These are phyloP conservation scores for Micractinium conductrix DNA, from an alignment of 139 green algal species.

Conservation along the genomic window DNA sequence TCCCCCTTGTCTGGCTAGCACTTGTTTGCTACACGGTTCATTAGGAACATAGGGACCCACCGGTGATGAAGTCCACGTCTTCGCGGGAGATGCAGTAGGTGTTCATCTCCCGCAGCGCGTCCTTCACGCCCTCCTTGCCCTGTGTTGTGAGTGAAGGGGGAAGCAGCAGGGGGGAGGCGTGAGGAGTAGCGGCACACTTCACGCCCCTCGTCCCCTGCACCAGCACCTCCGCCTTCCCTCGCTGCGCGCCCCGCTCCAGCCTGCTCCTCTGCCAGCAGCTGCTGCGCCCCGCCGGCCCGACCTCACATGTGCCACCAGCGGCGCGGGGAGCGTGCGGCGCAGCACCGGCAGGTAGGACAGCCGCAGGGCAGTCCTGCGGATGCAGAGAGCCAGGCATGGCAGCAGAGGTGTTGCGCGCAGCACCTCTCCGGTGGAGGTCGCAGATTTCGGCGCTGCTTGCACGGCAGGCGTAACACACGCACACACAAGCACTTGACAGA, in stretches of 20 bases:
- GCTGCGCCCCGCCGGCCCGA: background rate
- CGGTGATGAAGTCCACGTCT: conserved; percentile 60
- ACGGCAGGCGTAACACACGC: too few species aligned
- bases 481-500: too few species aligned
- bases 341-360: conserved; percentile 85
- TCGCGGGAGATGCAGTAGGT: conserved; percentile 71
- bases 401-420: too few species aligned
- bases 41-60: background rate
- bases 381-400: background rate
- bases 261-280: background rate
- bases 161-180: background rate
- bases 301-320: conserved; percentile 42
- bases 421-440: too few species aligned
- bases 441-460: too few species aligned
- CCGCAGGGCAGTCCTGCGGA: conserved; percentile 59
- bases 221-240: too few species aligned
- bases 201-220: too few species aligned
- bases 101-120: conserved; percentile 51
- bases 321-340: conserved; percentile 56
- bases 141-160: background rate
- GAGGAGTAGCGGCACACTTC: background rate
- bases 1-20: too few species aligned
- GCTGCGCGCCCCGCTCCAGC: background rate
- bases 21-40: too few species aligned
- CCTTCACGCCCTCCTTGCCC: conserved; percentile 74